Evolutionary conservation across 805 yeast genomes (phyloP).

Genomic region (Candida ulmi): DNA sequence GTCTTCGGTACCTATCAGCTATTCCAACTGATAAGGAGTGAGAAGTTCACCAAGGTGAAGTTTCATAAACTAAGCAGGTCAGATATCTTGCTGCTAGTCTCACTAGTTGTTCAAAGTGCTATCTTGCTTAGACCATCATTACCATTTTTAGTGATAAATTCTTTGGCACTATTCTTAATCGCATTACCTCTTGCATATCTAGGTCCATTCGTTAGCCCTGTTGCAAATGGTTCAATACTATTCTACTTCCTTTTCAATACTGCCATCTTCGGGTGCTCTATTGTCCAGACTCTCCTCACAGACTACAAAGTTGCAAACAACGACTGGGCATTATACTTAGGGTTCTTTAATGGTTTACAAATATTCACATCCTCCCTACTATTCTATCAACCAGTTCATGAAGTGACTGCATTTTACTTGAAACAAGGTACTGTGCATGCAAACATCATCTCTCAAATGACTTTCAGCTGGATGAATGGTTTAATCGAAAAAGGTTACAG

Average conservation of each 20-base stretch:
- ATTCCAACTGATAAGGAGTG: neutral
- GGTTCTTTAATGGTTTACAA: conserved; percentile 23
- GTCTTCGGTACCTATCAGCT: conserved; percentile 16
- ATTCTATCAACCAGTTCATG: conserved; percentile 33
- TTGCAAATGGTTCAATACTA: conserved; percentile 64
- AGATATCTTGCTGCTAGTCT: conserved; percentile 7
- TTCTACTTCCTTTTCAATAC: conserved; percentile 67
- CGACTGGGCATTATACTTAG: conserved; percentile 24
- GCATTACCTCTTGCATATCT: conserved; percentile 38
- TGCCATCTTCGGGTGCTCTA: conserved; percentile 38
- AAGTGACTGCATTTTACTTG: conserved; percentile 28
- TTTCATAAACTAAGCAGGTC: conserved; percentile 11
- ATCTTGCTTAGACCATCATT: conserved; percentile 1
- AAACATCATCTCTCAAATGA: conserved; percentile 67
- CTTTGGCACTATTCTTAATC: conserved; percentile 16
- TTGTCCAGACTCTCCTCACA: conserved; percentile 33
- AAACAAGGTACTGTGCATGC: conserved; percentile 48
- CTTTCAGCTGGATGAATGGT: conserved; percentile 89
- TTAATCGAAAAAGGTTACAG: conserved; percentile 73
- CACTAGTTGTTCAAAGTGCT: conserved; percentile 8
- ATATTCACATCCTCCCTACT: conserved; percentile 28
- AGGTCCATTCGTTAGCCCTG: conserved; percentile 35
- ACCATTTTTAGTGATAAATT: conserved; percentile 7
- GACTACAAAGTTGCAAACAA: conserved; percentile 16
- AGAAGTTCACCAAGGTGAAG: conserved; percentile 11